A percentile compares a stretch with the other conserved stretches of the same genome.
These are phyloP conservation scores for Cocos nucifera DNA, from an alignment of 176 grass and related monocot genomes.

Conservation along the genomic window DNA sequence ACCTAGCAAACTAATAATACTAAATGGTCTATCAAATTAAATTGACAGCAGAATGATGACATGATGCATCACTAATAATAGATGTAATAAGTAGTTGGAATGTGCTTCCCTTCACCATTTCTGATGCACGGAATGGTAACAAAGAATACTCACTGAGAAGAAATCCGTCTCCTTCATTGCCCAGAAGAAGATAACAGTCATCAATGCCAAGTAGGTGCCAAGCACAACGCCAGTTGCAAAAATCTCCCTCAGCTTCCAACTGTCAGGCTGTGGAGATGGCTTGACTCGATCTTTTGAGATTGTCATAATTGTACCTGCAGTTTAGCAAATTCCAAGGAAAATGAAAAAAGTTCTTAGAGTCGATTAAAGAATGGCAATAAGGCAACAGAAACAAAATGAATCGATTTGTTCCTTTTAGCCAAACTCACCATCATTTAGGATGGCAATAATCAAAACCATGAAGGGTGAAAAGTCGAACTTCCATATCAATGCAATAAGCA, in stretches of 20 bases:
- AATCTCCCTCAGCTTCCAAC: conserved; percentile 19
- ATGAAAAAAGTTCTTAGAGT: not conserved
- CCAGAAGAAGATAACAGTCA: conserved; percentile 22
- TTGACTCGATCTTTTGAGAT: conserved; percentile 18
- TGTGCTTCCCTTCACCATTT: not conserved
- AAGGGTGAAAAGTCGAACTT: conserved; percentile 18
- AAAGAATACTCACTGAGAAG: conserved; percentile 6
- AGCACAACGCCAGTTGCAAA: conserved; percentile 16
- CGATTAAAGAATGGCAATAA: not conserved
- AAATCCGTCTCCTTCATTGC: conserved; percentile 15
- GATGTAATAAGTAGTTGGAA: not conserved
- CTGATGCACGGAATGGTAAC: not conserved
- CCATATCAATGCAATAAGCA: conserved; percentile 22
- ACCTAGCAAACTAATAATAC: too few relatives aligned
- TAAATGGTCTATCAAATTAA: too few relatives aligned
- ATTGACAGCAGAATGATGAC: too few relatives aligned
- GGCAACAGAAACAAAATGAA: too few relatives aligned
- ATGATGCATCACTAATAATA: not conserved
- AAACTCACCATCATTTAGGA: conserved; percentile 21
- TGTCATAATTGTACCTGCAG: conserved; percentile 20
- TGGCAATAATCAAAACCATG: conserved; percentile 26
- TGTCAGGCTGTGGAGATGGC: conserved; percentile 14
- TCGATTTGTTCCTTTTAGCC: not conserved
- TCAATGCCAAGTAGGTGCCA: conserved; percentile 12
- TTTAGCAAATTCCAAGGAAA: not conserved